Evolutionary conservation across 352 stramenopile species (phyloP), one percentile per base, ranked within the genome.

Genomic region (Elongisporangium anandrum): DNA sequence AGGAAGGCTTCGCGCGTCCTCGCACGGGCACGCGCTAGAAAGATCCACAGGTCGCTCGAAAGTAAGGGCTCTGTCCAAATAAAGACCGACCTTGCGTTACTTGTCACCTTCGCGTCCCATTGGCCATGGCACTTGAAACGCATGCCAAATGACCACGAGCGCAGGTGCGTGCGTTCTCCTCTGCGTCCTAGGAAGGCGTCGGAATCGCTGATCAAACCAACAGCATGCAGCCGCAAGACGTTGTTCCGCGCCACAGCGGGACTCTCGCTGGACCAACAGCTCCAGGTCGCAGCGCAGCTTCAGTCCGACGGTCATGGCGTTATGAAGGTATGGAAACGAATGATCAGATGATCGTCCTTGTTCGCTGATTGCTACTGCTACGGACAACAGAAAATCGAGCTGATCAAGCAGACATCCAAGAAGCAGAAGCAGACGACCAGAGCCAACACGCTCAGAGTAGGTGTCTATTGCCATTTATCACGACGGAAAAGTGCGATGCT

Each of bases 1-100:
- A 94, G 47, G 84, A 94, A 61, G 79, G 84, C 16, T 89, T 94
- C 68, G 49, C 81, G 34, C 79, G 82, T 52, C 66, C 80, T 26
- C 85, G 85, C 52, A 79, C 76, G 26, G 71, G 76, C 48, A 88
- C 79, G 51, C 76, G 83, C 57, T 92, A 89, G 62, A 58, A 23
- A 52, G 34, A 45, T 45, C 34, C 10, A 45, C 12, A 16, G 34
- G 34, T 45, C 13, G 34, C 34, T 45, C 34, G 34, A 5, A 13
- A 45, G 5, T 45, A 17, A 45, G 34, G 34, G 17, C 34, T 4
- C 34, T 45, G 16, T 53, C 20, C 49, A 53, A 53, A 53, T 53
- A 26, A 22, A 53, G 49, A 26, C 22, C 49, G 49, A 22, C 49
- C 10, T 53, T 53, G 49, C 49, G 49, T 53, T 53, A 45, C 49